These are phyloP conservation scores for Uronychia setigera DNA, from an alignment of 73 alveolate species.

Conservation along the genomic window DNA sequence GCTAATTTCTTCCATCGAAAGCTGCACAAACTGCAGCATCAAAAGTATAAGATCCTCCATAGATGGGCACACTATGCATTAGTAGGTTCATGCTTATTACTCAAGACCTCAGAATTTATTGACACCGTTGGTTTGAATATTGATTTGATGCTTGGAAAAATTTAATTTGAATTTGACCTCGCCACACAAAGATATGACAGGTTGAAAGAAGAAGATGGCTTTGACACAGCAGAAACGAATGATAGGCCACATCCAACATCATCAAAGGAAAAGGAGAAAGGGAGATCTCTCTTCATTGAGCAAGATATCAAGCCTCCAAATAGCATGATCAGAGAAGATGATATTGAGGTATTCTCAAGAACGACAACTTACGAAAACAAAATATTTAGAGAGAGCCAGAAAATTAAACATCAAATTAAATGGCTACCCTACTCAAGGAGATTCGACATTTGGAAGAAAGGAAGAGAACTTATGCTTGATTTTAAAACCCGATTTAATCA, in stretches of 20 bases:
- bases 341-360: constrained; percentile 34
- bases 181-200: constrained; percentile 25
- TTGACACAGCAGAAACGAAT: constrained; percentile 2
- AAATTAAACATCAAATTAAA: constrained; percentile 27
- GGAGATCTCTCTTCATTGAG: constrained; percentile 35
- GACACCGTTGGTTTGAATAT: constrained; percentile 54
- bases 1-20: constrained; percentile 43
- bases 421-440: constrained; percentile 49
- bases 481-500: constrained; percentile 26
- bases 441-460: constrained; percentile 38
- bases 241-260: constrained; percentile 46
- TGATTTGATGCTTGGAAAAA: constrained; percentile 34
- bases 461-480: constrained; percentile 33
- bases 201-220: constrained; percentile 41
- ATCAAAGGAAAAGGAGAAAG: constrained; percentile 28
- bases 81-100: constrained; percentile 19
- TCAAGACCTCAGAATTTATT: constrained; percentile 50
- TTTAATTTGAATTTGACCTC: constrained; percentile 49
- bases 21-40: constrained; percentile 42
- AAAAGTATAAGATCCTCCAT: constrained; percentile 50
- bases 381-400: constrained; percentile 33
- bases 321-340: constrained; percentile 28
- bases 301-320: background rate
- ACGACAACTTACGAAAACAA: constrained; percentile 23
- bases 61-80: constrained; percentile 74